These are phyloP conservation scores for Yamadazyma epiphylla DNA, from an alignment of 1,139 yeast genomes.

Conservation along the genomic window DNA sequence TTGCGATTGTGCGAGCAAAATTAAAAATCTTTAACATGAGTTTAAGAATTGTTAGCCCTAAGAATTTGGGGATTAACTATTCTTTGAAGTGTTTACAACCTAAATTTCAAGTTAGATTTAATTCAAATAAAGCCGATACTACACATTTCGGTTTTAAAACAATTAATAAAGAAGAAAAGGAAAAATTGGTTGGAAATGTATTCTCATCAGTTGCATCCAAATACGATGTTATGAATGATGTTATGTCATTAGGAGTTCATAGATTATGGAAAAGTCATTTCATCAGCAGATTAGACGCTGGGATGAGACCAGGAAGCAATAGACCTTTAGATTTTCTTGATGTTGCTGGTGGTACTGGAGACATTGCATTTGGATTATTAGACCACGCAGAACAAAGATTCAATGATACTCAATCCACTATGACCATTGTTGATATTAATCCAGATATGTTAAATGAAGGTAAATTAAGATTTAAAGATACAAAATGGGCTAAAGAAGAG, in stretches of 20 bases:
- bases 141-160: conserved; percentile 94
- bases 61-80: background rate
- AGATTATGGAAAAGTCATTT: conserved; percentile 93
- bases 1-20: too few relatives aligned
- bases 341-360: conserved; percentile 99
- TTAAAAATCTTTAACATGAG: too few relatives aligned
- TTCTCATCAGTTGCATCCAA: conserved; percentile 93
- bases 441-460: conserved; percentile 96
- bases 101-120: background rate
- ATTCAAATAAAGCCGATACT: conserved; percentile 24
- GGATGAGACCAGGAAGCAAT: conserved; percentile 79
- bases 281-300: conserved; percentile 85
- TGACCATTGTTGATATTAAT: conserved; percentile 93
- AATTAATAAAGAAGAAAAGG: conserved; percentile 78
- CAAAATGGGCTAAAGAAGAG: conserved; percentile 48
- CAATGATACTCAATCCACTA: conserved; percentile 71
- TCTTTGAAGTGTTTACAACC: background rate
- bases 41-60: too few relatives aligned
- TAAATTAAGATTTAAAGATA: conserved; percentile 58
- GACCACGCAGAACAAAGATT: conserved; percentile 84
- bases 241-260: conserved; percentile 94
- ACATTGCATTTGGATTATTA: conserved; percentile 90
- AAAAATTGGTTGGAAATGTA: conserved; percentile 81
- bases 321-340: conserved; percentile 84
- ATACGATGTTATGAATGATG: conserved; percentile 96